These are phyloP conservation scores for Orbilia quercus DNA, from an alignment of 2,329 filamentous ascomycete species.

Conservation along the genomic window DNA sequence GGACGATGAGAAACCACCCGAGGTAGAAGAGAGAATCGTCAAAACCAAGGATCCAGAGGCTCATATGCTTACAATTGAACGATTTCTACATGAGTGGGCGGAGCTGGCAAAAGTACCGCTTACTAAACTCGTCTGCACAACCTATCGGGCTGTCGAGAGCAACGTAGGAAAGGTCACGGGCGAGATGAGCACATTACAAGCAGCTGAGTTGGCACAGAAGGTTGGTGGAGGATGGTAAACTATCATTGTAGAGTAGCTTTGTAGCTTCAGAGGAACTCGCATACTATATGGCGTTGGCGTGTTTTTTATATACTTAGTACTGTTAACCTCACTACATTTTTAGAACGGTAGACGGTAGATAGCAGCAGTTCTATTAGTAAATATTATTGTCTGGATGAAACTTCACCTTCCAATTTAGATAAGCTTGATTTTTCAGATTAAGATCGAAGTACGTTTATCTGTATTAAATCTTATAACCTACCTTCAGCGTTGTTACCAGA, in stretches of 20 bases:
- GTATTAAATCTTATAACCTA: too few relatives aligned
- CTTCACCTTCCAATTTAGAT: too few relatives aligned
- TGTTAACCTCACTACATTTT: too few relatives aligned
- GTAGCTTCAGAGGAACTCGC: not conserved
- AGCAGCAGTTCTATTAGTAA: too few relatives aligned
- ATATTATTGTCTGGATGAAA: not conserved
- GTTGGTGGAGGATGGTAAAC: conserved; percentile 91
- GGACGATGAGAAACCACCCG: conserved; percentile 57
- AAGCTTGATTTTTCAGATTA: too few relatives aligned
- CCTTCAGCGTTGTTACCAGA: too few relatives aligned
- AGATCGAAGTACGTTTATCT: too few relatives aligned
- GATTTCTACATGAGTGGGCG: conserved; percentile 82
- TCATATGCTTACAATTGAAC: conserved; percentile 65
- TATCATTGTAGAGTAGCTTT: not conserved
- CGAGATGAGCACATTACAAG: conserved; percentile 72
- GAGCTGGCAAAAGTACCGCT: conserved; percentile 75
- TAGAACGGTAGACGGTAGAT: too few relatives aligned
- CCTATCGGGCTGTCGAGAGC: conserved; percentile 90
- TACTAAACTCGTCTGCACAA: conserved; percentile 82
- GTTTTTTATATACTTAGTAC: too few relatives aligned
- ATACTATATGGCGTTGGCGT: conserved; percentile 38
- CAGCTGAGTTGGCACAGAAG: conserved; percentile 88
- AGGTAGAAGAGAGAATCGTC: conserved; percentile 60
- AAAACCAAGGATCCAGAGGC: conserved; percentile 58
- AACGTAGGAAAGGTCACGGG: conserved; percentile 83